Percentiles rank a stretch among this genome's conserved stretches.
phyloP scores from a whole-genome alignment of 371 early-diverging fungal species.

The Circinella minor region DNA sequence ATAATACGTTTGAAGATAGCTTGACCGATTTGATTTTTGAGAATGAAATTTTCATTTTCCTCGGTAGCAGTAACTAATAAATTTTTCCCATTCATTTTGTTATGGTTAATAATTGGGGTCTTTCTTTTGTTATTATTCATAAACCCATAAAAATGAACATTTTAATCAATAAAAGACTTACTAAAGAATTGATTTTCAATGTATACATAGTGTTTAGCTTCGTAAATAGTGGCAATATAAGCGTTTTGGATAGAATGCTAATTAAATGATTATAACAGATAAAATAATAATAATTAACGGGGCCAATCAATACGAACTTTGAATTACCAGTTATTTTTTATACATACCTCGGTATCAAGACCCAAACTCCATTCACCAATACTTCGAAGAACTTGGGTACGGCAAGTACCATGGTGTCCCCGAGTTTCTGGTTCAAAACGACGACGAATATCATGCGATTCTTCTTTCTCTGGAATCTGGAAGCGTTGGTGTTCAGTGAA shows the following conservation, averaged over 20 bases:
- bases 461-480: constrained; percentile 24
- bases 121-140: background rate
- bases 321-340: background rate
- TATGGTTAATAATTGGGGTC: constrained; percentile 1
- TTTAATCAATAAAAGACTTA: constrained; percentile 31
- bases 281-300: too few species aligned
- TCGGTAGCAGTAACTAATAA: constrained; percentile 68
- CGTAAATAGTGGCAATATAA: constrained; percentile 75
- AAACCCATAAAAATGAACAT: too few species aligned
- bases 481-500: constrained; percentile 34
- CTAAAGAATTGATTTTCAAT: constrained; percentile 98
- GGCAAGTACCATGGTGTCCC: constrained; percentile 54
- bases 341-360: constrained; percentile 54
- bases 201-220: constrained; percentile 86
- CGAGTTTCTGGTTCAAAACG: constrained; percentile 43
- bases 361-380: constrained; percentile 73
- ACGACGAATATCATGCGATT: constrained; percentile 19
- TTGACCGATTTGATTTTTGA: constrained; percentile 80
- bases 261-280: background rate
- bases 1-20: constrained; percentile 83
- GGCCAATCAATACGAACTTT: too few species aligned
- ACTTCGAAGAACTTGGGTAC: constrained; percentile 74
- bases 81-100: constrained; percentile 10
- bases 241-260: constrained; percentile 88
- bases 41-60: constrained; percentile 43